Evolutionary conservation across 768 basidiomycete genomes (phyloP).

Genomic region (Mycena rosella): DNA sequence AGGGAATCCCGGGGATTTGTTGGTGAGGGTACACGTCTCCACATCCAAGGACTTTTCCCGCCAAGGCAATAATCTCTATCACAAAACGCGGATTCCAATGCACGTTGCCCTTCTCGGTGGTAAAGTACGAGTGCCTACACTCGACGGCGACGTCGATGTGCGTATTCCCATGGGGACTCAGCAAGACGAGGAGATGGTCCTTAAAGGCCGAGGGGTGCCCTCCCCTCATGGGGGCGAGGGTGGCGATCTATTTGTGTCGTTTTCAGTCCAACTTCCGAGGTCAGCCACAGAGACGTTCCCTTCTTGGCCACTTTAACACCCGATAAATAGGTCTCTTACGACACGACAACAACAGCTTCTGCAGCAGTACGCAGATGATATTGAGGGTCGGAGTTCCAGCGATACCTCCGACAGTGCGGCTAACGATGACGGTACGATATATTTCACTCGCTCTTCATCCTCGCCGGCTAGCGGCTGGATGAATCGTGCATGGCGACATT

Average conservation of each 20-base stretch:
- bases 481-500: slow-evolving; percentile 75
- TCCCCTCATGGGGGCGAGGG: slow-evolving; percentile 69
- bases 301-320: slow-evolving; percentile 25
- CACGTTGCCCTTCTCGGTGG: slow-evolving; percentile 96
- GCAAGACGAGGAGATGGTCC: slow-evolving; percentile 96
- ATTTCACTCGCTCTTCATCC: slow-evolving; percentile 70
- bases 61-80: slow-evolving; percentile 93
- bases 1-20: slow-evolving; percentile 86
- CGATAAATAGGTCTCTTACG: slow-evolving; percentile 76
- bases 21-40: slow-evolving; percentile 87
- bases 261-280: slow-evolving; percentile 92
- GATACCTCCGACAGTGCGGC: slow-evolving; percentile 42
- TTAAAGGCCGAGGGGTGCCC: slow-evolving; percentile 87
- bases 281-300: slow-evolving; percentile 52
- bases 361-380: slow-evolving; percentile 91
- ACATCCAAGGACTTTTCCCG: slow-evolving; percentile 88
- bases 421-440: slow-evolving; percentile 81
- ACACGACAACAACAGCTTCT: slow-evolving; percentile 88
- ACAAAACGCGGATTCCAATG: slow-evolving; percentile 90
- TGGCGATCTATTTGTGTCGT: slow-evolving; percentile 92
- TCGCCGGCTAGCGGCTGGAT: slow-evolving; percentile 71
- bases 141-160: slow-evolving; percentile 96
- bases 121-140: slow-evolving; percentile 89
- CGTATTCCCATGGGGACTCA: slow-evolving; percentile 94
- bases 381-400: slow-evolving; percentile 72